A percentile compares a stretch with the other conserved stretches of the same genome.
phyloP scores from a whole-genome alignment of 148 eudicot species.

The Rhododendron ovatum region DNA sequence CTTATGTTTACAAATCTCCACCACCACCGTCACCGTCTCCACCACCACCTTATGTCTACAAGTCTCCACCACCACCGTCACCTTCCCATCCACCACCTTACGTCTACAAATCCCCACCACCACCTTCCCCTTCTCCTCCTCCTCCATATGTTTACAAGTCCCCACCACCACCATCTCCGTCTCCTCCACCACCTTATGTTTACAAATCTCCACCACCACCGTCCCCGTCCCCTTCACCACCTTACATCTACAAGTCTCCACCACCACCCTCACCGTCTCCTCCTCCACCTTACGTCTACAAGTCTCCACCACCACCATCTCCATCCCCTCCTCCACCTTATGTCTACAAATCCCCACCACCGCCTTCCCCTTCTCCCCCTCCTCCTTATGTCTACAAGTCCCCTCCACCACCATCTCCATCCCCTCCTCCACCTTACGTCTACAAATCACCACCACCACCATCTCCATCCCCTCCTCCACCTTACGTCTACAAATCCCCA shows the following conservation, averaged over 20 bases:
- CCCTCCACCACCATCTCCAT: background rate
- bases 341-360: background rate
- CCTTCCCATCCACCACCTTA: background rate
- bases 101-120: background rate
- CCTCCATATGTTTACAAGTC: background rate
- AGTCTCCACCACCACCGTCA: no score
- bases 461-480: background rate
- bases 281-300: no score
- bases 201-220: background rate
- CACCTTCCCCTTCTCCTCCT: rapidly evolving
- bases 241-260: no score
- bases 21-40: no score
- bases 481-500: background rate
- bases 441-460: background rate
- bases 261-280: no score
- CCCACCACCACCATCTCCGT: background rate
- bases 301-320: no score
- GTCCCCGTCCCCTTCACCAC: rapidly evolving
- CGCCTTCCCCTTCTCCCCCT: background rate
- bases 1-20: background rate
- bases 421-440: background rate
- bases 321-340: background rate
- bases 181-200: background rate
- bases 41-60: no score
- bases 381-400: background rate